phyloP scores from a whole-genome alignment of 1,284 basidiomycete species.

The Fomitopsis betulina region DNA sequence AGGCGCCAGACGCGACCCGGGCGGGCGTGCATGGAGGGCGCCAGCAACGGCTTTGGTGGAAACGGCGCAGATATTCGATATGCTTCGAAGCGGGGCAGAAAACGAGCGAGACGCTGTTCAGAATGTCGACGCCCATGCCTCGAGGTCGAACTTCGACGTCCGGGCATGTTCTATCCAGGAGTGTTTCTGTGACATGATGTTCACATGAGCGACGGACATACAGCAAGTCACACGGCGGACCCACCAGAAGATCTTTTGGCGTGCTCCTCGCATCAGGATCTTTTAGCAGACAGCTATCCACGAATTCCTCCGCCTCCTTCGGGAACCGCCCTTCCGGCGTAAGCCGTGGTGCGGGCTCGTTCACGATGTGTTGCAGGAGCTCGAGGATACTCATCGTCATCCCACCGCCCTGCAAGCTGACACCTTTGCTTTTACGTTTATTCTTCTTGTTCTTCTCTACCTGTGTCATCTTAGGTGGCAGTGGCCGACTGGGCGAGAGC shows the following conservation, averaged over 20 bases:
- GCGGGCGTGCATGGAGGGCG: not conserved
- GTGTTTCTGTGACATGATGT: conserved; percentile 40
- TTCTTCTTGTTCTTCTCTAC: conserved; percentile 43
- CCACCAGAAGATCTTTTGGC: conserved; percentile 78
- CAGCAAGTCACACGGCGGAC: conserved; percentile 21
- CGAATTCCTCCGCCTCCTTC: conserved; percentile 68
- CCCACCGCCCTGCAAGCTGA: conserved; percentile 83
- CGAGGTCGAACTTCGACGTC: conserved; percentile 49
- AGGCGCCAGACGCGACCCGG: not conserved
- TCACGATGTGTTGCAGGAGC: conserved; percentile 95
- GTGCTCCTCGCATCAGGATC: conserved; percentile 74
- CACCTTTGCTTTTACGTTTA: conserved; percentile 72
- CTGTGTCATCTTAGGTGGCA: conserved; percentile 39
- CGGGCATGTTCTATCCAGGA: conserved; percentile 52
- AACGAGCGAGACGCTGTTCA: conserved; percentile 23
- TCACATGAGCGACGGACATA: conserved; percentile 5
- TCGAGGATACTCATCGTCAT: conserved; percentile 98
- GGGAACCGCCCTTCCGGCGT: conserved; percentile 69
- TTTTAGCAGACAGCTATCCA: conserved; percentile 83
- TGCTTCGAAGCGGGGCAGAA: not conserved
- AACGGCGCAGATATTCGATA: not conserved
- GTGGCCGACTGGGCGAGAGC: conserved; percentile 49
- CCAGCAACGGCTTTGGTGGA: conserved; percentile 1
- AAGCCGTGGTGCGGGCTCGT: conserved; percentile 87
- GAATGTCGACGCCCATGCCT: conserved; percentile 61